phyloP scores from a whole-genome alignment of 2,329 filamentous ascomycete species.

The Aspergillus costaricaensis region DNA sequence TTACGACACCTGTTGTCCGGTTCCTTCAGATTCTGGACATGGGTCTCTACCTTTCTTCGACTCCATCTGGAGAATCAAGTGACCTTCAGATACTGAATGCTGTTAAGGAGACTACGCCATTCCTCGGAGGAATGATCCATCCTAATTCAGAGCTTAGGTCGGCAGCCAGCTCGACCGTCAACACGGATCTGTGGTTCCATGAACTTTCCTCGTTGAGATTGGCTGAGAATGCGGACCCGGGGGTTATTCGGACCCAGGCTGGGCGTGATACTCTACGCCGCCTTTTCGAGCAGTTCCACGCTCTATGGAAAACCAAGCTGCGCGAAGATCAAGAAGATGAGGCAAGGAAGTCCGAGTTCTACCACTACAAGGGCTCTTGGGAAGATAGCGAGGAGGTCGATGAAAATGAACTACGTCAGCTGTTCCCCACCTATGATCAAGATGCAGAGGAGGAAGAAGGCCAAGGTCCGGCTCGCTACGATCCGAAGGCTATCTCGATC shows the following conservation, averaged over 20 bases:
- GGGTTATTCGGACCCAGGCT: constrained; percentile 40
- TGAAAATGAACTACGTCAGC: constrained; percentile 71
- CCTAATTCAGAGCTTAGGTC: constrained; percentile 20
- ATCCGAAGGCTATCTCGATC: constrained; percentile 60
- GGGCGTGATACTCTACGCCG: constrained; percentile 62
- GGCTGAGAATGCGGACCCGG: constrained; percentile 36
- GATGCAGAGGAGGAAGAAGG: constrained; percentile 45
- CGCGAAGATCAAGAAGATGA: constrained; percentile 74
- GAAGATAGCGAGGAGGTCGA: constrained; percentile 76
- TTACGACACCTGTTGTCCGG: constrained; percentile 74
- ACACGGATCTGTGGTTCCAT: constrained; percentile 40
- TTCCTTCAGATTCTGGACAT: constrained; percentile 78
- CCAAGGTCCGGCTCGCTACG: constrained; percentile 31
- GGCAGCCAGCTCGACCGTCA: constrained; percentile 25
- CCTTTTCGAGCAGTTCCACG: constrained; percentile 71
- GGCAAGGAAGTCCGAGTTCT: constrained; percentile 73
- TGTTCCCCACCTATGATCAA: constrained; percentile 78
- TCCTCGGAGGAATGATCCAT: constrained; percentile 37
- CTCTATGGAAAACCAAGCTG: constrained; percentile 77
- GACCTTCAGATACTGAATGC: constrained; percentile 27
- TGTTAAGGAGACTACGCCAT: constrained; percentile 41
- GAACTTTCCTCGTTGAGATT: constrained; percentile 39
- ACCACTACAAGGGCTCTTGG: constrained; percentile 76
- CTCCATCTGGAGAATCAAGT: constrained; percentile 18
- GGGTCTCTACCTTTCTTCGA: constrained; percentile 65